Evolutionary conservation across 2,329 filamentous ascomycete species (phyloP).

Genomic region (Dactylellina haptotyla): DNA sequence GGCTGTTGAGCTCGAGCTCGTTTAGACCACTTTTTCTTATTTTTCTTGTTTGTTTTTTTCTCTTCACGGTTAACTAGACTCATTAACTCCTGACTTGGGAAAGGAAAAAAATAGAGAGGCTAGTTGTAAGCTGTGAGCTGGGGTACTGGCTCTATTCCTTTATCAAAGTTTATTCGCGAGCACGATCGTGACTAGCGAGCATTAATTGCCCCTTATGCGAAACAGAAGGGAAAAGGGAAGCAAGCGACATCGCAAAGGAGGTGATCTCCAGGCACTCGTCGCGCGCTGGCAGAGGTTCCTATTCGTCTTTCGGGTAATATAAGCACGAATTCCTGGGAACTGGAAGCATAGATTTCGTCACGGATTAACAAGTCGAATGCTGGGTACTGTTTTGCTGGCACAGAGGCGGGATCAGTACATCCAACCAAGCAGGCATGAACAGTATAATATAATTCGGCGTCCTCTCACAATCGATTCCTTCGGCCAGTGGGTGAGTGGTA

Average conservation of each 20-base stretch:
- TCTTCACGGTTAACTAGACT: background rate
- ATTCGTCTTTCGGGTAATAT: slow-evolving; percentile 52
- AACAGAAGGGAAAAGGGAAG: background rate
- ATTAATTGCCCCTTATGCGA: slow-evolving; percentile 40
- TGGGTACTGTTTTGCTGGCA: slow-evolving; percentile 10
- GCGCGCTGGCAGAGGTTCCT: slow-evolving; percentile 33
- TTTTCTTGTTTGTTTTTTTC: background rate
- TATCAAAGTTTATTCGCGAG: background rate
- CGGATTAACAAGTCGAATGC: slow-evolving; percentile 11
- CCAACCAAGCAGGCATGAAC: no score
- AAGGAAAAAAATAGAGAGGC: no score
- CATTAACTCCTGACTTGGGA: background rate
- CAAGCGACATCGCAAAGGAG: slow-evolving; percentile 13
- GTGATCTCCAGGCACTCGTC: slow-evolving; percentile 24
- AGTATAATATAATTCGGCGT: no score
- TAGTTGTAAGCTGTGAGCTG: no score
- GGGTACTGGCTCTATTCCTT: no score
- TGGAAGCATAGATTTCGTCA: background rate
- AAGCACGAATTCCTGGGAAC: slow-evolving; percentile 33
- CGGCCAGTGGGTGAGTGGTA: no score
- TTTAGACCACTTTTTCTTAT: background rate
- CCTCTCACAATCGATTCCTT: no score
- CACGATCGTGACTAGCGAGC: slow-evolving; percentile 14
- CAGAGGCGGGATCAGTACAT: background rate
- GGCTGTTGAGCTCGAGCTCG: slow-evolving; percentile 25